A percentile compares a stretch with the other conserved stretches of the same genome.
Conservation (phyloP, 371 early-diverging fungal species). For the Mucor piriformis region DNA sequence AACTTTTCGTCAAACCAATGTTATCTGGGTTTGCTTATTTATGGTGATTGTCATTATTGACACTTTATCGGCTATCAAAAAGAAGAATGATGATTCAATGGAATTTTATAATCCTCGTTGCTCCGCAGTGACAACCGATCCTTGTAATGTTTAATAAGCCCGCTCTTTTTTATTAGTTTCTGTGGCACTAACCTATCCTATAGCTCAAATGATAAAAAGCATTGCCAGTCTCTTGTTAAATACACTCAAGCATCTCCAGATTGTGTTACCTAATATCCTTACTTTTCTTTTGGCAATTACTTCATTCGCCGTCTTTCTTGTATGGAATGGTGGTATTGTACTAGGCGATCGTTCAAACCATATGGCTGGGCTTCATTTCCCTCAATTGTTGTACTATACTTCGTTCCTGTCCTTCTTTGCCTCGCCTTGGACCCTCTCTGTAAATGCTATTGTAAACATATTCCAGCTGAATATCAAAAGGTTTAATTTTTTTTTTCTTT, state of each 20-base stretch:
- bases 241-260: slow-evolving; percentile 10
- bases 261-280: slow-evolving; percentile 21
- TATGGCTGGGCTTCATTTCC: slow-evolving; percentile 77
- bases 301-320: slow-evolving; percentile 69
- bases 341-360: slow-evolving; percentile 91
- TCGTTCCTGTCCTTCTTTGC: slow-evolving; percentile 62
- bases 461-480: slow-evolving; percentile 6
- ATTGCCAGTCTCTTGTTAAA: slow-evolving; percentile 13
- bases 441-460: background rate
- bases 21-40: slow-evolving; percentile 78
- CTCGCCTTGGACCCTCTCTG: slow-evolving; percentile 33
- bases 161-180: background rate
- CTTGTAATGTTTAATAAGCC: slow-evolving; percentile 5
- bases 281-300: slow-evolving; percentile 46
- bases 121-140: background rate
- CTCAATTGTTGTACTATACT: slow-evolving; percentile 88
- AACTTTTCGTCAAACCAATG: slow-evolving; percentile 91
- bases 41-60: slow-evolving; percentile 48
- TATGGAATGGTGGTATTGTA: slow-evolving; percentile 86
- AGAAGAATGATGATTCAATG: slow-evolving; percentile 4
- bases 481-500: background rate
- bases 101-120: slow-evolving; percentile 23
- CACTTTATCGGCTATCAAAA: slow-evolving; percentile 7
- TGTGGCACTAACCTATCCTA: background rate
- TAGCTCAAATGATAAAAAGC: slow-evolving; percentile 7